Conservation (phyloP, 176 grass and related monocot genomes). For the Eragrostis curvula region DNA sequence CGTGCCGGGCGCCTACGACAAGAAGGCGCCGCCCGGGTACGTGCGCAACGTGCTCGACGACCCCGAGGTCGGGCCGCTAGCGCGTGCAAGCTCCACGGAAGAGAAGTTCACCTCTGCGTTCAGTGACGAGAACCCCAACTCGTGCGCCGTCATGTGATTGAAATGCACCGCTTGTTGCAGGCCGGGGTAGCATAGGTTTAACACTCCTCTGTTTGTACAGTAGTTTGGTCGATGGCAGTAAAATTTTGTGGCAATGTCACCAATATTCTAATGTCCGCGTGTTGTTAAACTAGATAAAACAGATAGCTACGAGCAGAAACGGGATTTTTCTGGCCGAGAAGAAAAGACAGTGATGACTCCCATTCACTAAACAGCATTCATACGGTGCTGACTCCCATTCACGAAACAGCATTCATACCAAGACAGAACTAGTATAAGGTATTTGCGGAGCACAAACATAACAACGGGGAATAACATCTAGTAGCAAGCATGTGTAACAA, state of each 20-base stretch:
- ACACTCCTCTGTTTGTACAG: too few relatives aligned
- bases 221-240: not conserved
- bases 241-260: not conserved
- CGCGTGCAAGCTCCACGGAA: conserved; percentile 52
- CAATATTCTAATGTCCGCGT: too few relatives aligned
- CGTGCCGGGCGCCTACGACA: conserved; percentile 72
- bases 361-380: too few relatives aligned
- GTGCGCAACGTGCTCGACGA: conserved; percentile 58
- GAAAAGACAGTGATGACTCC: too few relatives aligned
- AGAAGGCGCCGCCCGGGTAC: conserved; percentile 78
- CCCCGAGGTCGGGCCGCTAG: conserved; percentile 52
- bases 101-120: conserved; percentile 54
- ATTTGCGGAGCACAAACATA: not conserved
- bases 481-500: too few relatives aligned
- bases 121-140: conserved; percentile 79
- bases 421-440: too few relatives aligned
- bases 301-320: too few relatives aligned
- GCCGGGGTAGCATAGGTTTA: not conserved
- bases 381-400: too few relatives aligned
- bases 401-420: too few relatives aligned
- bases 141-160: conserved; percentile 65
- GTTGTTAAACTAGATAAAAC: too few relatives aligned
- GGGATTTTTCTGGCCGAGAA: too few relatives aligned
- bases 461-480: not conserved
- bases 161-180: too few relatives aligned